Conservation (phyloP, 306 rosid genomes). For the Quercus suber region DNA sequence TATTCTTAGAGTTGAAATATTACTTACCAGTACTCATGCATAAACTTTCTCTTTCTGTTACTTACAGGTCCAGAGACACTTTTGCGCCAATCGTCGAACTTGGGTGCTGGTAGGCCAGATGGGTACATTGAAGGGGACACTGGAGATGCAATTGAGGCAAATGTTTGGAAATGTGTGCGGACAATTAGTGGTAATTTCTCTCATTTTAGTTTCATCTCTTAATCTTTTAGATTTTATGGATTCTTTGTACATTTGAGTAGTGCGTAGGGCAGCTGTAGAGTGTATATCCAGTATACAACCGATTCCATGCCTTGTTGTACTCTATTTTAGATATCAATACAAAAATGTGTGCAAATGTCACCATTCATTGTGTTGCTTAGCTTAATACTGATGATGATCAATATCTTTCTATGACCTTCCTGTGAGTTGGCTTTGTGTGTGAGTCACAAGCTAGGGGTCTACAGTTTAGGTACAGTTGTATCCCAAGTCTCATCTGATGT, state of each 20-base stretch:
- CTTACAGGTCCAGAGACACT: conserved; percentile 83
- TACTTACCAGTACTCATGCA: conserved; percentile 1
- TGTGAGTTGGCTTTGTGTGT: not conserved
- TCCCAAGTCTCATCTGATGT: too few relatives aligned
- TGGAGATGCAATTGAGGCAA: conserved; percentile 77
- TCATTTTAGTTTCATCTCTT: conserved; percentile 1
- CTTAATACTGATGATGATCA: not conserved
- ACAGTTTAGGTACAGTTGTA: not conserved
- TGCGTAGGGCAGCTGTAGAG: too few relatives aligned
- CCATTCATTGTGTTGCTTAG: conserved; percentile 8
- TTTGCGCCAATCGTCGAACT: conserved; percentile 54
- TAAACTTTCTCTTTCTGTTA: conserved; percentile 9
- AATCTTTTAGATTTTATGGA: not conserved
- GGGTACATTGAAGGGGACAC: conserved; percentile 50
- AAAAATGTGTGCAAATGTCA: not conserved
- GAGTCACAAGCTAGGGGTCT: not conserved
- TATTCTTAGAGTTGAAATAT: not conserved
- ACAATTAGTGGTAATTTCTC: conserved; percentile 68
- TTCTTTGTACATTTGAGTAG: too few relatives aligned
- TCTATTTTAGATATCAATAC: too few relatives aligned
- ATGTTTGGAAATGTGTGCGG: conserved; percentile 89
- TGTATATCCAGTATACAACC: too few relatives aligned
- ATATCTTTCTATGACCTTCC: not conserved
- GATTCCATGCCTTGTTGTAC: too few relatives aligned
- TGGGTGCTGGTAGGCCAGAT: conserved; percentile 38